Evolutionary conservation across 768 basidiomycete species (phyloP).

Genomic region (Zangia roseola): DNA sequence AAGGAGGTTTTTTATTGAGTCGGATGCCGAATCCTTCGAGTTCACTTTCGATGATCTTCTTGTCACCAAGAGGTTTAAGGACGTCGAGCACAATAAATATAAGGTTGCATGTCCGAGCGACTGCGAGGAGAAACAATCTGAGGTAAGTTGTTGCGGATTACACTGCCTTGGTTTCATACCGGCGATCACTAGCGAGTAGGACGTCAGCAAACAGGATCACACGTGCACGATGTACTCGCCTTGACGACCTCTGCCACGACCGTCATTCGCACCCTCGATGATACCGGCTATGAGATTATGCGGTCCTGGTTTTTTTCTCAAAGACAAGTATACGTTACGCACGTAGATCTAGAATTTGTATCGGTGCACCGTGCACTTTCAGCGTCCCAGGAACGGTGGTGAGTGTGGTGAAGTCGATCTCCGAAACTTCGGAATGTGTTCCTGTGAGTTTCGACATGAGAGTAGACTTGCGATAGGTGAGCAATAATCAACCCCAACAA

Average conservation of each 20-base stretch:
- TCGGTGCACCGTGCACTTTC: slow-evolving; percentile 93
- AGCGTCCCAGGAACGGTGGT: slow-evolving; percentile 95
- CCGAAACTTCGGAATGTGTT: slow-evolving; percentile 93
- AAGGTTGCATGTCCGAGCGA: slow-evolving; percentile 96
- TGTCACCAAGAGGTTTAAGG: slow-evolving; percentile 95
- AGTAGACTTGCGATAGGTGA: slow-evolving; percentile 60
- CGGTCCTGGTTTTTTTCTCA: slow-evolving; percentile 4
- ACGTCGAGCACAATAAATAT: slow-evolving; percentile 99
- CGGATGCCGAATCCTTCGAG: slow-evolving; percentile 98
- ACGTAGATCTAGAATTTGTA: slow-evolving; percentile 93
- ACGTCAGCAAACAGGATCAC: slow-evolving; percentile 20
- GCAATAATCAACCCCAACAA: slow-evolving; percentile 2
- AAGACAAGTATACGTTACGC: slow-evolving; percentile 28
- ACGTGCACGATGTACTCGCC: slow-evolving; percentile 41
- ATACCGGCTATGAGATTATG: slow-evolving; percentile 70
- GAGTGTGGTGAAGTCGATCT: slow-evolving; percentile 95
- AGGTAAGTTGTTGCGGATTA: slow-evolving; percentile 4
- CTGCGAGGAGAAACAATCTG: slow-evolving; percentile 38
- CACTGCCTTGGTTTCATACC: slow-evolving; percentile 44
- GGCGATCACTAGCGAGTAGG: slow-evolving; percentile 57
- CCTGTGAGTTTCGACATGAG: slow-evolving; percentile 96
- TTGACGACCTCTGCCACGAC: slow-evolving; percentile 94
- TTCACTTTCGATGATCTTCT: slow-evolving; percentile 86
- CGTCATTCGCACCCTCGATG: slow-evolving; percentile 96
- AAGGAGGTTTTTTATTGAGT: slow-evolving; percentile 91